A percentile compares a stretch with the other conserved stretches of the same genome.
Evolutionary conservation across 2,329 filamentous ascomycete species (phyloP).

Genomic region (Aspergillus amoenus): DNA sequence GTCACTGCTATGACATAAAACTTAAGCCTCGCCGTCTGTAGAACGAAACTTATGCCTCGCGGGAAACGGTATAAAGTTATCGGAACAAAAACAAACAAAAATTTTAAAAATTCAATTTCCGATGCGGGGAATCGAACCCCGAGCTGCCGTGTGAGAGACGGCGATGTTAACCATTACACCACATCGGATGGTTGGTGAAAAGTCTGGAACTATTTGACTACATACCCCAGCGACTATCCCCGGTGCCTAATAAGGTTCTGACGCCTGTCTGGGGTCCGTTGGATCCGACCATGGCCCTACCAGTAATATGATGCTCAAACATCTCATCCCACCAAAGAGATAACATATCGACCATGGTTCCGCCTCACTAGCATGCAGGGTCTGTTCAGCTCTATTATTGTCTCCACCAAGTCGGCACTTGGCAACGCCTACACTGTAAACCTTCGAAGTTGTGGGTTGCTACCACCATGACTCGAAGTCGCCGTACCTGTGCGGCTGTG

Average conservation of each 20-base stretch:
- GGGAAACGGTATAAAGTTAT: background rate
- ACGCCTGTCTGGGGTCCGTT: background rate
- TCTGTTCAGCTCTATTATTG: too few species aligned
- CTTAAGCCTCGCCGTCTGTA: background rate
- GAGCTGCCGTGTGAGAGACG: constrained; percentile 29
- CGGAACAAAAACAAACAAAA: background rate
- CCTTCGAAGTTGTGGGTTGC: too few species aligned
- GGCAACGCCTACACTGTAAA: too few species aligned
- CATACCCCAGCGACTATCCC: background rate
- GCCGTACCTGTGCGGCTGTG: background rate
- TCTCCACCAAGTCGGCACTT: too few species aligned
- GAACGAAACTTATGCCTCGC: background rate
- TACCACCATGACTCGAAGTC: background rate
- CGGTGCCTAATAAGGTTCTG: background rate
- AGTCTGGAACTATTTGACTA: background rate
- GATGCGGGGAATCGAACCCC: constrained; percentile 29
- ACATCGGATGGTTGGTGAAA: constrained; percentile 15
- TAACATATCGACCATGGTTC: background rate
- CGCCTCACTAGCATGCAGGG: background rate
- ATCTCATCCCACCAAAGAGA: too few species aligned
- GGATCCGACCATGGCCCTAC: too few species aligned
- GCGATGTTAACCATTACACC: constrained; percentile 26
- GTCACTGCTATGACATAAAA: background rate
- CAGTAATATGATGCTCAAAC: too few species aligned
- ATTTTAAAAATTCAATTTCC: constrained; percentile 5